Evolutionary conservation across 345 rosid genomes (phyloP).

Genomic region (Erysimum cheiranthoides): DNA sequence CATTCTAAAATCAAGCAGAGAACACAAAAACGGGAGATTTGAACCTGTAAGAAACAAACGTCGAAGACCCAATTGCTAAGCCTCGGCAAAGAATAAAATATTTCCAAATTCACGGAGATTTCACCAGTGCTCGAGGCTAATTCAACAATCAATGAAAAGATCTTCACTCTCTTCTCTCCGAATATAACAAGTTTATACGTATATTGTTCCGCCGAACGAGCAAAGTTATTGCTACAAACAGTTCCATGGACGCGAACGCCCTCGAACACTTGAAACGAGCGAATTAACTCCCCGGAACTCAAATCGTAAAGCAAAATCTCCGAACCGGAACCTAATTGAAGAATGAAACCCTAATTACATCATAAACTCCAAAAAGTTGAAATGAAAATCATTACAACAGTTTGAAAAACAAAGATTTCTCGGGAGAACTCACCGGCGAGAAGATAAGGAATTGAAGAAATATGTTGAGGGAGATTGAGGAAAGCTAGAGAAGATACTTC

Average conservation of each 20-base stretch:
- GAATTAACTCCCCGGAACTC: constrained; percentile 53
- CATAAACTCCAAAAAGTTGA: neutral
- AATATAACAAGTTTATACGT: constrained; percentile 56
- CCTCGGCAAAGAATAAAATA: constrained; percentile 66
- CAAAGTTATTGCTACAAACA: constrained; percentile 44
- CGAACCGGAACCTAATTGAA: constrained; percentile 77
- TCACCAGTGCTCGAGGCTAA: constrained; percentile 36
- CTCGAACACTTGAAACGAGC: constrained; percentile 75
- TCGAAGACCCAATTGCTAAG: constrained; percentile 83
- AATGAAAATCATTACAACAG: neutral
- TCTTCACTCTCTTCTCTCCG: constrained; percentile 82
- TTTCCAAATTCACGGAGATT: constrained; percentile 48
- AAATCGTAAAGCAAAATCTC: constrained; percentile 69
- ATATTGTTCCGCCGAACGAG: constrained; percentile 7
- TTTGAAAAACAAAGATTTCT: neutral
- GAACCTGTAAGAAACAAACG: constrained; percentile 74
- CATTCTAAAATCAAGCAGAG: constrained; percentile 9
- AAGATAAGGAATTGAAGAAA: constrained; percentile 62
- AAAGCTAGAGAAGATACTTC: constrained; percentile 85
- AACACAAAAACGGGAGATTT: neutral
- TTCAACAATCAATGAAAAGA: constrained; percentile 53
- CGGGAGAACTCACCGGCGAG: constrained; percentile 58
- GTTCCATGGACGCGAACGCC: constrained; percentile 94
- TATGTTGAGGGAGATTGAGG: constrained; percentile 60
- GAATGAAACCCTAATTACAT: neutral